Conservation (phyloP, 495 filamentous ascomycete genomes). For the Penicillium psychrofluorescens region DNA sequence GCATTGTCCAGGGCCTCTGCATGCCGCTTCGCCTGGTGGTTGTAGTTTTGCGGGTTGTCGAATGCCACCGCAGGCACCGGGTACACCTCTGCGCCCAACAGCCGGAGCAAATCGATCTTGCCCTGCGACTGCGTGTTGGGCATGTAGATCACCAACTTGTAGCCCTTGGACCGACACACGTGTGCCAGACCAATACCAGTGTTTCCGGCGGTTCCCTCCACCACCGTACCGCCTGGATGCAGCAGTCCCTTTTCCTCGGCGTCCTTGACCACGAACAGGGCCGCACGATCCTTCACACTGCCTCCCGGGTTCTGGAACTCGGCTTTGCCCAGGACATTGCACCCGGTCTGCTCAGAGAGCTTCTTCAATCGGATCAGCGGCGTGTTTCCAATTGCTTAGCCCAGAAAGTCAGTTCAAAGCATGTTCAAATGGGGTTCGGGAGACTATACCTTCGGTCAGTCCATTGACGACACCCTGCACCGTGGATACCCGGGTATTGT, state of each 20-base stretch:
- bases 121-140: conserved; percentile 97
- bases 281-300: conserved; percentile 93
- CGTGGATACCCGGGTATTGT: conserved; percentile 62
- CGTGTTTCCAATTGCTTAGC: conserved; percentile 88
- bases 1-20: conserved; percentile 81
- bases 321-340: conserved; percentile 91
- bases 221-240: conserved; percentile 80
- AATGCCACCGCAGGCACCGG: conserved; percentile 97
- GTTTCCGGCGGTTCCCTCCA: conserved; percentile 96
- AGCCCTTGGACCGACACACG: conserved; percentile 88
- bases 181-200: conserved; percentile 97
- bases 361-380: conserved; percentile 84
- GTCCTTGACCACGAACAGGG: conserved; percentile 87
- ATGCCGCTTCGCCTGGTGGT: conserved; percentile 87
- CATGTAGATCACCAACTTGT: conserved; percentile 98
- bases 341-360: conserved; percentile 86
- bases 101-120: conserved; percentile 86
- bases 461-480: conserved; percentile 80
- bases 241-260: conserved; percentile 84
- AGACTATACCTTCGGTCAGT: conserved; percentile 68
- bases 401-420: conserved; percentile 2
- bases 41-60: conserved; percentile 94
- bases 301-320: conserved; percentile 99
- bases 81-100: conserved; percentile 94
- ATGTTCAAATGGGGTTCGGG: conserved; percentile 1